Evolutionary conservation across 2,329 filamentous ascomycete genomes (phyloP).

Genomic region (Aureobasidium sp.): DNA sequence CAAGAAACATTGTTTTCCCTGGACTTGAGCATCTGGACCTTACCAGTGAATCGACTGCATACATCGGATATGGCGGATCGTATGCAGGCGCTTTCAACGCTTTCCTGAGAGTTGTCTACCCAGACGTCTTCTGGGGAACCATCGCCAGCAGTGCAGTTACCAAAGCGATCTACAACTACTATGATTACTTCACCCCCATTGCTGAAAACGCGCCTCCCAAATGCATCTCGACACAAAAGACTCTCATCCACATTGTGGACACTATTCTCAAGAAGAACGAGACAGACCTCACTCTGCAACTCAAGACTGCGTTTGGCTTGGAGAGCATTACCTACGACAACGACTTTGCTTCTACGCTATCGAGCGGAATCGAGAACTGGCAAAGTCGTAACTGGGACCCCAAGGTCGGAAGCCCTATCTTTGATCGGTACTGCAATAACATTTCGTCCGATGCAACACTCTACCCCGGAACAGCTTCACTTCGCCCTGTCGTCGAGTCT

Average conservation of each 20-base stretch:
- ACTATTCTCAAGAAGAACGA: constrained; percentile 60
- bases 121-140: constrained; percentile 79
- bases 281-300: constrained; percentile 42
- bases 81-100: constrained; percentile 86
- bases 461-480: constrained; percentile 44
- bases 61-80: constrained; percentile 84
- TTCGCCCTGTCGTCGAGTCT: constrained; percentile 44
- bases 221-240: constrained; percentile 72
- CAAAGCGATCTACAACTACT: constrained; percentile 81
- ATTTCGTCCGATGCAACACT: constrained; percentile 54
- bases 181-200: constrained; percentile 68
- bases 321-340: constrained; percentile 45
- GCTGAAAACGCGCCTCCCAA: constrained; percentile 62
- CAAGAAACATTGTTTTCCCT: constrained; percentile 73
- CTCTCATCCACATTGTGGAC: constrained; percentile 65
- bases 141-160: constrained; percentile 87
- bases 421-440: constrained; percentile 62
- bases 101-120: constrained; percentile 79
- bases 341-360: constrained; percentile 11
- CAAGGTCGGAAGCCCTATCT: constrained; percentile 51
- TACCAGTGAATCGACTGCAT: constrained; percentile 71
- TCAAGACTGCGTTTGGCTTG: constrained; percentile 63
- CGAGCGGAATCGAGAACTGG: constrained; percentile 44
- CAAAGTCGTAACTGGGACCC: constrained; percentile 69
- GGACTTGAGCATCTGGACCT: constrained; percentile 74